These are phyloP conservation scores for Westerdykella sp. DNA, from an alignment of 2,329 filamentous ascomycete genomes.

Conservation along the genomic window DNA sequence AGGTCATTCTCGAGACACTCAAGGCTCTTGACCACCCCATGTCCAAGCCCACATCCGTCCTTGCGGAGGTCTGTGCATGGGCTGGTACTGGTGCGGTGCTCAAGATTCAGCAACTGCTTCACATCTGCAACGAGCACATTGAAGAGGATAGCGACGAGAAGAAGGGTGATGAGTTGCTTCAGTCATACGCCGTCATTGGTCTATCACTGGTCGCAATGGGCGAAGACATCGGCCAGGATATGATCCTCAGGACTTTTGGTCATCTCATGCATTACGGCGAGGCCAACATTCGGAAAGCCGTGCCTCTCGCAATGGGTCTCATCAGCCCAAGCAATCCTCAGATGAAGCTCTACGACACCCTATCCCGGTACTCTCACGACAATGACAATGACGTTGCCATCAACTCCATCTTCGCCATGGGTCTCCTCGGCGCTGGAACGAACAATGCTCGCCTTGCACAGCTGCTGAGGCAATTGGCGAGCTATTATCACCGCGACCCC, in stretches of 20 bases:
- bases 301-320: conserved; percentile 92
- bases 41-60: conserved; percentile 88
- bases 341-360: conserved; percentile 99
- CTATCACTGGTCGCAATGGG: conserved; percentile 95
- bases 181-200: conserved; percentile 92
- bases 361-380: conserved; percentile 96
- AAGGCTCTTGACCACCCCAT: conserved; percentile 97
- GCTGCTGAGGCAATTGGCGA: conserved; percentile 86
- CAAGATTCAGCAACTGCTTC: conserved; percentile 93
- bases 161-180: conserved; percentile 89
- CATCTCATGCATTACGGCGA: conserved; percentile 99
- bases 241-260: conserved; percentile 95
- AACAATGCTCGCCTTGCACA: conserved; percentile 97
- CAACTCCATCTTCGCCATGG: conserved; percentile 99
- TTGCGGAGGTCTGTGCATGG: conserved; percentile 96
- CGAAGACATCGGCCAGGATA: conserved; percentile 96
- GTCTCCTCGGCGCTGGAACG: conserved; percentile 88
- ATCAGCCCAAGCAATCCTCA: conserved; percentile 97
- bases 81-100: conserved; percentile 94
- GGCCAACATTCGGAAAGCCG: conserved; percentile 91
- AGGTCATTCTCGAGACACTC: conserved; percentile 91
- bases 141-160: conserved; percentile 85
- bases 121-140: conserved; percentile 96
- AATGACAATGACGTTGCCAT: conserved; percentile 97
- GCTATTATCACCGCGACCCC: conserved; percentile 96